A percentile compares a stretch with the other conserved stretches of the same genome.
phyloP scores from a whole-genome alignment of 495 filamentous ascomycete genomes.

The Trichoderma asperelloides region DNA sequence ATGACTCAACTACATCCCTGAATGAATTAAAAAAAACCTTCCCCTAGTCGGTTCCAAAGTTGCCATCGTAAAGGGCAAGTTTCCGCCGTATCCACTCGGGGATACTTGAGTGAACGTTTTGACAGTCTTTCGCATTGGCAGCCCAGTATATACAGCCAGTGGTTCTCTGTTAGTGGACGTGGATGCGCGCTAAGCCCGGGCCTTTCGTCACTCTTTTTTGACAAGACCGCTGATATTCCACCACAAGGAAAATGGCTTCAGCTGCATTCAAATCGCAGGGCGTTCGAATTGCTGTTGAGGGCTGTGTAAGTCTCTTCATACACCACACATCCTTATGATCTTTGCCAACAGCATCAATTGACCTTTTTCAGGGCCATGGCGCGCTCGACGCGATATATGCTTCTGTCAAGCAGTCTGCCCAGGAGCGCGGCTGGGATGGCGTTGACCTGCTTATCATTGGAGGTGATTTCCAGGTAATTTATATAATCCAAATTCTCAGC shows the following conservation, averaged over 20 bases:
- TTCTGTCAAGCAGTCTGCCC: conserved; percentile 52
- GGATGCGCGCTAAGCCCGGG: not conserved
- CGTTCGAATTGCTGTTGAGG: conserved; percentile 56
- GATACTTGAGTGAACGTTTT: not conserved
- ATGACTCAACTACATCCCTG: no score
- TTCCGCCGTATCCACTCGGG: no score
- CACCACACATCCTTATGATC: not conserved
- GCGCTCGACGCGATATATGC: conserved; percentile 84
- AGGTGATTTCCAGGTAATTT: conserved; percentile 73
- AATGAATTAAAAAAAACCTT: no score
- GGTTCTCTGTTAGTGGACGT: not conserved
- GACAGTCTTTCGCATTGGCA: not conserved
- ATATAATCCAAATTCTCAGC: not conserved
- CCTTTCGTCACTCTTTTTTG: not conserved
- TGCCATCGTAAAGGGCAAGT: no score
- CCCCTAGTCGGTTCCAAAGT: no score
- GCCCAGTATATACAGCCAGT: not conserved
- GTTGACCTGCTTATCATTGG: conserved; percentile 83
- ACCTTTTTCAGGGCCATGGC: conserved; percentile 67
- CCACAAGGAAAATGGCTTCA: conserved; percentile 9
- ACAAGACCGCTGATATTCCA: not conserved
- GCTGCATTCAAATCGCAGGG: conserved; percentile 24
- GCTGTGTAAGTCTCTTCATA: conserved; percentile 57
- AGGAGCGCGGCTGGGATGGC: conserved; percentile 59
- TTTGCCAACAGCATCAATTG: conserved; percentile 8